A percentile compares a stretch with the other conserved stretches of the same genome.
phyloP scores from a whole-genome alignment of 495 filamentous ascomycete species.

The Monascus purpureus region DNA sequence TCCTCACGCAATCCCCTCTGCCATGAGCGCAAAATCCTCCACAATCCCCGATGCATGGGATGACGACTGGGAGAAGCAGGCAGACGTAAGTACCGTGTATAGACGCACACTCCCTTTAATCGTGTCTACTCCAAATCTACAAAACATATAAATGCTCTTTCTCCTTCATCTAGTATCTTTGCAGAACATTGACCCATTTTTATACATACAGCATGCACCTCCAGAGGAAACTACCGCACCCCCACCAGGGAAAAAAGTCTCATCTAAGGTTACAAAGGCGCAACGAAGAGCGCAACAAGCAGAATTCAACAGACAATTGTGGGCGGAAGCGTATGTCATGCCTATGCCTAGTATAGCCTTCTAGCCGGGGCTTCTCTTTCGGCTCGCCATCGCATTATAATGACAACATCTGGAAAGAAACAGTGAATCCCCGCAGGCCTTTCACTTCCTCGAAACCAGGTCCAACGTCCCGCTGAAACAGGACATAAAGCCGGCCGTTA shows the following conservation, averaged over 20 bases:
- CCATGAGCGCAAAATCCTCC: conserved; percentile 39
- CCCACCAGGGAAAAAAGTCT: conserved; percentile 29
- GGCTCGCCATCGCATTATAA: too few species aligned
- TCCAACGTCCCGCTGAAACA: conserved; percentile 56
- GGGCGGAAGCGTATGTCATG: conserved; percentile 77
- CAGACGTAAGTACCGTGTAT: conserved; percentile 48
- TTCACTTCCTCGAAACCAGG: conserved; percentile 57
- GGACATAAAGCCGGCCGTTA: conserved; percentile 73
- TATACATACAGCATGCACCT: conserved; percentile 17
- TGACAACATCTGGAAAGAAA: too few species aligned
- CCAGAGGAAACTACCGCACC: conserved; percentile 19
- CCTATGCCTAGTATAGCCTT: too few species aligned
- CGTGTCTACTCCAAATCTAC: background rate
- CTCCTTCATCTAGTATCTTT: background rate
- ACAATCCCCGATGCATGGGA: conserved; percentile 73
- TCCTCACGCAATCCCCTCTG: too few species aligned
- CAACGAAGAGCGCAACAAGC: conserved; percentile 69
- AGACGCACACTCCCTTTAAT: background rate
- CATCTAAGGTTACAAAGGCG: conserved; percentile 49
- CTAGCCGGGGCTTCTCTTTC: too few species aligned
- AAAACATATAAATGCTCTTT: background rate
- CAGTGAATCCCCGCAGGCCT: conserved; percentile 48
- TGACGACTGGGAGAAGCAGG: conserved; percentile 73
- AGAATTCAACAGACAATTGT: conserved; percentile 70
- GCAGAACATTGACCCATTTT: too few species aligned